phyloP scores from a whole-genome alignment of 352 stramenopile genomes.

The Phytophthora pisi region DNA sequence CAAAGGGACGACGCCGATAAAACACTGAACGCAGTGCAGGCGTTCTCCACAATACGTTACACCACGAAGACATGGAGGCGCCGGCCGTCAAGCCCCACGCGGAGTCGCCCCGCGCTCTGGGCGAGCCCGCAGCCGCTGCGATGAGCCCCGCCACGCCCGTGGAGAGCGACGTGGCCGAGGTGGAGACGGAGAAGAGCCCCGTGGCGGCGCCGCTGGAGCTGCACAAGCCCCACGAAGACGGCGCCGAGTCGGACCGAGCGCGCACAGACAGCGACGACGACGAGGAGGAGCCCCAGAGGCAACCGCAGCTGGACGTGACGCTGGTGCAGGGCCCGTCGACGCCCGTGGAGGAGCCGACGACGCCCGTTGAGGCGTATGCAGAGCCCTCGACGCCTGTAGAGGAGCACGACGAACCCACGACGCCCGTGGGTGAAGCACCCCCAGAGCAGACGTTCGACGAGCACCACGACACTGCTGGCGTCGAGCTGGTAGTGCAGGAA shows the following conservation, averaged over 20 bases:
- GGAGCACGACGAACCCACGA: slow-evolving; percentile 6
- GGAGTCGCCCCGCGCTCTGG: slow-evolving; percentile 4
- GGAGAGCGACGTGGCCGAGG: slow-evolving; percentile 26
- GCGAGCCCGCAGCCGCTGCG: neutral
- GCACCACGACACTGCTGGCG: neutral
- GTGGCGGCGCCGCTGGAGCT: slow-evolving; percentile 16
- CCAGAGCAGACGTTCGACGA: slow-evolving; percentile 23
- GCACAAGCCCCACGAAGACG: slow-evolving; percentile 26
- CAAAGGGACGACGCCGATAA: slow-evolving; percentile 28
- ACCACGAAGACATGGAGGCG: slow-evolving; percentile 30
- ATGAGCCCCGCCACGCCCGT: slow-evolving; percentile 10
- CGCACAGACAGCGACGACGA: slow-evolving; percentile 43
- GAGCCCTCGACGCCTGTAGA: slow-evolving; percentile 23
- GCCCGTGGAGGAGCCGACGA: slow-evolving; percentile 12
- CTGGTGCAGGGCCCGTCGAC: neutral
- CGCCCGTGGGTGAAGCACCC: slow-evolving; percentile 8
- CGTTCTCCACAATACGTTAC: slow-evolving; percentile 32
- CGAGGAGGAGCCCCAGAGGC: slow-evolving; percentile 18
- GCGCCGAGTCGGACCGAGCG: slow-evolving; percentile 37
- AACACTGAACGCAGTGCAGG: slow-evolving; percentile 27
- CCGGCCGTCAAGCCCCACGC: slow-evolving; percentile 16
- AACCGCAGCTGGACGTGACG: slow-evolving; percentile 1
- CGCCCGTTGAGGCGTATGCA: neutral
- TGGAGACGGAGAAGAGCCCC: slow-evolving; percentile 38
- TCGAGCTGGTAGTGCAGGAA: slow-evolving; percentile 7